Conservation (phyloP, 306 rosid species). For the Fragaria nilgerrensis region DNA sequence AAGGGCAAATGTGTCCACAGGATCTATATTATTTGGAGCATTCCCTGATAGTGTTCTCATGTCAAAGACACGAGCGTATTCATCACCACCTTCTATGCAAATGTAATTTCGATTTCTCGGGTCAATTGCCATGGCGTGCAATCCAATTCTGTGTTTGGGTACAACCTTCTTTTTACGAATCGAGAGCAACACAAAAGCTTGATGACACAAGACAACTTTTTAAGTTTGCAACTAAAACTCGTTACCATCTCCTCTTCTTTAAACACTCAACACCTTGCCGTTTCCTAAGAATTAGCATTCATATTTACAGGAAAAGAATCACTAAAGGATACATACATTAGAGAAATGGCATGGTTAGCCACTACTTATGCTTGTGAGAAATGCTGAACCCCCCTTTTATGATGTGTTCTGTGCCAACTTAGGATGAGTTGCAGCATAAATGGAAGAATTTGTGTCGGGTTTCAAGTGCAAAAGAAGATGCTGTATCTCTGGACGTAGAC, state of each 20-base stretch:
- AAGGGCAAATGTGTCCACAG: no score
- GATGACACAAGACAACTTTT: no score
- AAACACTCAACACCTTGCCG: background rate
- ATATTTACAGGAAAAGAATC: background rate
- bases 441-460: constrained; percentile 71
- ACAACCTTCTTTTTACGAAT: no score
- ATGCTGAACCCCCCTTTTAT: constrained; percentile 14
- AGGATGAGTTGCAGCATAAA: constrained; percentile 79
- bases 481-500: constrained; percentile 80
- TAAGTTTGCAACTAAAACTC: no score
- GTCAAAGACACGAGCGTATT: no score
- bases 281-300: background rate
- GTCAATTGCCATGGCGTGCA: no score
- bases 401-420: constrained; percentile 68
- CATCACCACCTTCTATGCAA: no score
- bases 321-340: background rate
- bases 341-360: background rate
- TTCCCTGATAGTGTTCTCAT: no score
- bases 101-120: no score
- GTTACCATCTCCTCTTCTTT: background rate
- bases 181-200: no score
- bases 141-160: no score
- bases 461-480: constrained; percentile 87
- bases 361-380: background rate
- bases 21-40: no score